Percentiles rank a stretch among this genome's conserved stretches.
Evolutionary conservation across 371 early-diverging fungal species (phyloP).

Genomic region (Blyttiomyces sp.): DNA sequence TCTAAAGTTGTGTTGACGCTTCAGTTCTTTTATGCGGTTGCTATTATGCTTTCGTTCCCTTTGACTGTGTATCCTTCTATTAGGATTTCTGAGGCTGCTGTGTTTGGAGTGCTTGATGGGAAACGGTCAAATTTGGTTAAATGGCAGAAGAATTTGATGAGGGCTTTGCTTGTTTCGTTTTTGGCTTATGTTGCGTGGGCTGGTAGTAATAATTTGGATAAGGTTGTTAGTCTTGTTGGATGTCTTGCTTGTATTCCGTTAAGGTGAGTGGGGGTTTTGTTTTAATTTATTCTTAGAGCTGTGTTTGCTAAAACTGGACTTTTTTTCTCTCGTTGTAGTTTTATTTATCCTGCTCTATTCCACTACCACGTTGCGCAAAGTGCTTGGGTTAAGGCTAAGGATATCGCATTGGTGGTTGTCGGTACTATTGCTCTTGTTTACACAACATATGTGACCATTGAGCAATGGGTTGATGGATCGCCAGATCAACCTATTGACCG

Average conservation of each 20-base stretch:
- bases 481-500: constrained; percentile 43
- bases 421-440: constrained; percentile 71
- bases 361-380: constrained; percentile 56
- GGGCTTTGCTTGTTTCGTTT: constrained; percentile 63
- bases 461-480: constrained; percentile 55
- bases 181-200: constrained; percentile 71
- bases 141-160: constrained; percentile 83
- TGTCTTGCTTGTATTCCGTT: constrained; percentile 76
- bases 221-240: constrained; percentile 87
- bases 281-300: constrained; percentile 2
- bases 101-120: constrained; percentile 39
- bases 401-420: constrained; percentile 63
- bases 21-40: constrained; percentile 81
- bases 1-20: constrained; percentile 56
- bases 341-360: constrained; percentile 82
- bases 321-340: constrained; percentile 41
- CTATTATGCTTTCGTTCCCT: constrained; percentile 84
- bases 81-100: constrained; percentile 72
- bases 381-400: constrained; percentile 44
- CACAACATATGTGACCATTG: constrained; percentile 70
- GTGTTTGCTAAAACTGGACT: constrained; percentile 36
- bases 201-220: constrained; percentile 80
- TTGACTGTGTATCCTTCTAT: constrained; percentile 84
- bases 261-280: constrained; percentile 11
- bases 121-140: constrained; percentile 56